phyloP scores from a whole-genome alignment of 2,329 filamentous ascomycete genomes.

The Peltaster fructicola region DNA sequence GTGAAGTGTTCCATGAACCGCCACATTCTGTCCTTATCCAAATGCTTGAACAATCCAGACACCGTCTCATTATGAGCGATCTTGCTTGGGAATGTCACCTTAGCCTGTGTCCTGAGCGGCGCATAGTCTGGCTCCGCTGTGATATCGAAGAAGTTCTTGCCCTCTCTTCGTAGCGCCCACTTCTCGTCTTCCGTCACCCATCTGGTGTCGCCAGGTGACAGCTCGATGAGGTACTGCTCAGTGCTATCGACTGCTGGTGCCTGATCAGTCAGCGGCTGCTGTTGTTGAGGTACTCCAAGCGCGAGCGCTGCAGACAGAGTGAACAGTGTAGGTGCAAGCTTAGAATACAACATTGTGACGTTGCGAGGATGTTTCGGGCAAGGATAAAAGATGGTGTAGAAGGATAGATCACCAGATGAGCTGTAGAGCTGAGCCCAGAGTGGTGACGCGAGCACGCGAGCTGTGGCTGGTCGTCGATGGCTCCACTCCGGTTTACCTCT shows the following conservation, averaged over 20 bases:
- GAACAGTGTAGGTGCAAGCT: too few species aligned
- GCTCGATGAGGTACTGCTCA: slow-evolving; percentile 60
- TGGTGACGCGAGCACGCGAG: too few species aligned
- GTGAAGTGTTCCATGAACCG: slow-evolving; percentile 63
- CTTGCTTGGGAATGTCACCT: slow-evolving; percentile 47
- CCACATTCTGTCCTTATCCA: slow-evolving; percentile 61
- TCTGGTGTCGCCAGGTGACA: slow-evolving; percentile 62
- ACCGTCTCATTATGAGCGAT: slow-evolving; percentile 49
- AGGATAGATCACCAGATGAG: too few species aligned
- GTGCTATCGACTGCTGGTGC: slow-evolving; percentile 12
- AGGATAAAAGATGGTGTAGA: too few species aligned
- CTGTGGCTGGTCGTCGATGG: too few species aligned
- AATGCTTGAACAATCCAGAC: slow-evolving; percentile 44
- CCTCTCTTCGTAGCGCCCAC: slow-evolving; percentile 69
- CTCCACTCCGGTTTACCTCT: too few species aligned
- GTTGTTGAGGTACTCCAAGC: too few species aligned
- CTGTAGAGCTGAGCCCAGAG: too few species aligned
- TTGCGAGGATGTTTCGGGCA: too few species aligned
- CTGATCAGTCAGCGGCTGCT: too few species aligned
- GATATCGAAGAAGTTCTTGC: slow-evolving; percentile 86
- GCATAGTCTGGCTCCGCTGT: slow-evolving; percentile 49
- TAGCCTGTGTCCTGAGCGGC: slow-evolving; percentile 9
- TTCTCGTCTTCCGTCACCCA: slow-evolving; percentile 93
- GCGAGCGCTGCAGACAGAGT: too few species aligned
- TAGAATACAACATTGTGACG: too few species aligned